Evolutionary conservation across 2,329 filamentous ascomycete genomes (phyloP).

Genomic region (Pseudonectria buxi): DNA sequence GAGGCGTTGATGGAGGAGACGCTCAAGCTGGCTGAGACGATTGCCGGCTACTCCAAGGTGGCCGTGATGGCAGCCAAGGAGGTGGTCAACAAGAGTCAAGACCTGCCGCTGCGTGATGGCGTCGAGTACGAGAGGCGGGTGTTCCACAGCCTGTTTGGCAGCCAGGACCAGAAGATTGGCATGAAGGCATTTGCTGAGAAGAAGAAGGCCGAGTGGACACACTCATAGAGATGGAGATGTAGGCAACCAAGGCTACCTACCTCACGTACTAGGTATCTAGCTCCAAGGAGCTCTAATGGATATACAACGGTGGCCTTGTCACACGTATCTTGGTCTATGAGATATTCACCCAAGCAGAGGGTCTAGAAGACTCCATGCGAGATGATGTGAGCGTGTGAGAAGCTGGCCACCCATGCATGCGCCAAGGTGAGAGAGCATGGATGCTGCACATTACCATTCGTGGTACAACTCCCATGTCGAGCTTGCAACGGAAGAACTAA

Average conservation of each 20-base stretch:
- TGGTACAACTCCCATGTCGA: too few relatives aligned
- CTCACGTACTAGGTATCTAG: background rate
- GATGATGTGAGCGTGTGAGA: too few relatives aligned
- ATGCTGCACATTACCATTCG: too few relatives aligned
- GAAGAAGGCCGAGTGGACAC: conserved; percentile 83
- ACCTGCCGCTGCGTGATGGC: conserved; percentile 77
- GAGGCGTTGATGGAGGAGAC: conserved; percentile 78
- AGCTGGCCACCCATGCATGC: too few relatives aligned
- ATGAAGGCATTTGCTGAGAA: conserved; percentile 95
- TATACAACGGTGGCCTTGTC: background rate
- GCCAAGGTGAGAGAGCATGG: too few relatives aligned
- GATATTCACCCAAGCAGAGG: background rate
- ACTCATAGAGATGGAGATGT: conserved; percentile 50
- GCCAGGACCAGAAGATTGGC: conserved; percentile 93
- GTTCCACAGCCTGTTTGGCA: conserved; percentile 91
- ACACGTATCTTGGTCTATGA: too few relatives aligned
- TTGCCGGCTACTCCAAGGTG: conserved; percentile 81
- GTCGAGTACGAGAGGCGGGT: conserved; percentile 91
- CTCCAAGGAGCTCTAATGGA: background rate
- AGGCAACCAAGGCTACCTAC: too few relatives aligned
- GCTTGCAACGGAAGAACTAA: too few relatives aligned
- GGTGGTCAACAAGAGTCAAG: conserved; percentile 99
- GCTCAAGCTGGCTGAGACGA: conserved; percentile 77
- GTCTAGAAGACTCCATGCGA: background rate
- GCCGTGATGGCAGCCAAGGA: conserved; percentile 88